phyloP scores from a whole-genome alignment of 176 grass and related monocot genomes.

The Thinopyrum elongatum region DNA sequence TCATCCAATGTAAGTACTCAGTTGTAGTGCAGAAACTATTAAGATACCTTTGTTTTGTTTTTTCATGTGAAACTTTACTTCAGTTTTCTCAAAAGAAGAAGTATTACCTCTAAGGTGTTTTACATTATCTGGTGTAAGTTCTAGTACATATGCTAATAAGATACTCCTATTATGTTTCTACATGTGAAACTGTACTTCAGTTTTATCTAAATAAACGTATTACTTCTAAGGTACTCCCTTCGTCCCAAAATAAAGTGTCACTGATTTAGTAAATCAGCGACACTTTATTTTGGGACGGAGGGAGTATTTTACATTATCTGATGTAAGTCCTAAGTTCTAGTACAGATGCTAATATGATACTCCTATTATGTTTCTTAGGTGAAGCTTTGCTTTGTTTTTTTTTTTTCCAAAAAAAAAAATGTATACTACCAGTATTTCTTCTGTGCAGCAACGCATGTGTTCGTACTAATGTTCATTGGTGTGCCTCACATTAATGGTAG shows the following conservation, averaged over 20 bases:
- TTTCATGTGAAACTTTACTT: background rate
- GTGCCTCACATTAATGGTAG: background rate
- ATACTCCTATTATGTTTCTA: conserved; percentile 17
- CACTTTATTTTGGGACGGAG: too few species aligned
- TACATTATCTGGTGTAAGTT: conserved; percentile 53
- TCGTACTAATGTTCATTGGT: background rate
- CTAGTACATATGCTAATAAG: background rate
- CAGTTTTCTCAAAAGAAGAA: background rate
- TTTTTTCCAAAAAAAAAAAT: background rate
- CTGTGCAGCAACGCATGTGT: background rate
- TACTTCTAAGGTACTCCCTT: conserved; percentile 16
- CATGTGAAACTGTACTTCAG: background rate
- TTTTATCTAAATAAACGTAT: background rate
- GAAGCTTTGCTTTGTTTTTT: background rate
- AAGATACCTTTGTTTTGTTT: conserved; percentile 17
- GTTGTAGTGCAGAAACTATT: background rate
- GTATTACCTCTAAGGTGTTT: conserved; percentile 25
- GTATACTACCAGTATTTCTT: background rate
- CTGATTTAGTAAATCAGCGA: too few species aligned
- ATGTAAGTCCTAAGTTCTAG: conserved; percentile 45
- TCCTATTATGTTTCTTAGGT: conserved; percentile 6
- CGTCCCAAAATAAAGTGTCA: too few species aligned
- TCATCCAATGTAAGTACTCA: conserved; percentile 62
- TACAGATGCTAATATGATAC: conserved; percentile 10
- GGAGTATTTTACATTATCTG: conserved; percentile 29